Percentiles rank a stretch among this genome's conserved stretches.
Evolutionary conservation across 1,284 basidiomycete genomes (phyloP).

Genomic region (Moesziomyces antarcticus): DNA sequence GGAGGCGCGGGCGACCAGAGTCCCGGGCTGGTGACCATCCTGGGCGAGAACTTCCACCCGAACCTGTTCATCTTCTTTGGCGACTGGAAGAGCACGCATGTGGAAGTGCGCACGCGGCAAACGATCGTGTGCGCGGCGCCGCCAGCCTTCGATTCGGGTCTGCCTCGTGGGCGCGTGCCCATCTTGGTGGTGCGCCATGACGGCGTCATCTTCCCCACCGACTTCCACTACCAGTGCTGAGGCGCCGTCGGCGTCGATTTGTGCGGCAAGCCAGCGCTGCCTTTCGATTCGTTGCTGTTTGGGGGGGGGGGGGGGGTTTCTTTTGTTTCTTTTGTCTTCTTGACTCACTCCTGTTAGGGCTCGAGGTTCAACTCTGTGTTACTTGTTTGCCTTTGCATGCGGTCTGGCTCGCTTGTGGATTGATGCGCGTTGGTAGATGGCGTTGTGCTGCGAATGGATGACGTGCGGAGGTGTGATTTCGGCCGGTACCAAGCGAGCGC

Average conservation of each 20-base stretch:
- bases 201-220: constrained; percentile 88
- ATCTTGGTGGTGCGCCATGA: constrained; percentile 87
- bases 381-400: neutral
- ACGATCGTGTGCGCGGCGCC: constrained; percentile 71
- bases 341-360: constrained; percentile 8
- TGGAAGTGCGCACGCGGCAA: constrained; percentile 88
- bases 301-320: too few relatives aligned
- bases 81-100: constrained; percentile 83
- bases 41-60: constrained; percentile 89
- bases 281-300: neutral
- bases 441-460: too few relatives aligned
- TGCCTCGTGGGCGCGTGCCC: constrained; percentile 71
- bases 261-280: neutral
- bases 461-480: too few relatives aligned
- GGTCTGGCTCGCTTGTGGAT: too few relatives aligned
- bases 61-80: constrained; percentile 87
- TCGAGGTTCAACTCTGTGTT: neutral
- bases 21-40: constrained; percentile 80
- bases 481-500: too few relatives aligned
- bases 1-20: constrained; percentile 61
- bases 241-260: neutral
- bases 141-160: constrained; percentile 41
- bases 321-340: neutral
- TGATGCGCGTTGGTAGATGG: too few relatives aligned
- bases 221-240: constrained; percentile 51